Evolutionary conservation across 225 moss, liverwort and hornwort species (phyloP).

Genomic region (Antitrichia curtipendula): DNA sequence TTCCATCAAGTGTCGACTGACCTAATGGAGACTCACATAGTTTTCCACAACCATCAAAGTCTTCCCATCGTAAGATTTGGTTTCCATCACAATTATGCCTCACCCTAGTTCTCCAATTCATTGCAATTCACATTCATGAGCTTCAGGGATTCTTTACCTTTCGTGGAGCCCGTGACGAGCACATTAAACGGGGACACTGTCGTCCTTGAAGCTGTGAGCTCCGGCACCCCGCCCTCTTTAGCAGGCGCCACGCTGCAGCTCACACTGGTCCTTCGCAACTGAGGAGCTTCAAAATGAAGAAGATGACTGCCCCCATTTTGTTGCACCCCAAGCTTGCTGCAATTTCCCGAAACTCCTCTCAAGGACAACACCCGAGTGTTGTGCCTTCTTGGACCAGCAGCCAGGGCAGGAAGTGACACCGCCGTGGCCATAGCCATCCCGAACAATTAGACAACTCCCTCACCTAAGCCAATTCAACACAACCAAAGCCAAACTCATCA

Average conservation of each 20-base stretch:
- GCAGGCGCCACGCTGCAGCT: conserved; percentile 17
- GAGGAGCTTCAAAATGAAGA: neutral
- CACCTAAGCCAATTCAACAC: neutral
- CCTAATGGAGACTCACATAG: neutral
- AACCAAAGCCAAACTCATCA: neutral
- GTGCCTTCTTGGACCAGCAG: neutral
- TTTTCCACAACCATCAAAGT: neutral
- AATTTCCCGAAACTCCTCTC: neutral
- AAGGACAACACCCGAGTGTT: neutral
- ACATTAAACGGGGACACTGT: conserved; percentile 53
- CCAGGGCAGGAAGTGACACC: conserved; percentile 10
- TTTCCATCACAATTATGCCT: neutral
- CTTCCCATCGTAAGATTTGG: neutral
- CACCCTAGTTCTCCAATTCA: neutral
- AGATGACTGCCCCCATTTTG: neutral
- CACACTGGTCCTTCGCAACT: neutral
- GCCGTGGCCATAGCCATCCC: conserved; percentile 15
- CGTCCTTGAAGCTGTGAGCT: neutral
- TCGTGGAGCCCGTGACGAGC: conserved; percentile 87
- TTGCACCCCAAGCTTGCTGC: neutral
- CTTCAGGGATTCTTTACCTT: conserved; percentile 30
- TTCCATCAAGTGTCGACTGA: neutral
- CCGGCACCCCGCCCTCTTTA: conserved; percentile 12
- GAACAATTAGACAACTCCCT: neutral
- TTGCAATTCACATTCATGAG: neutral